phyloP scores from a whole-genome alignment of 1,284 basidiomycete genomes.

The Megacollybia platyphylla region DNA sequence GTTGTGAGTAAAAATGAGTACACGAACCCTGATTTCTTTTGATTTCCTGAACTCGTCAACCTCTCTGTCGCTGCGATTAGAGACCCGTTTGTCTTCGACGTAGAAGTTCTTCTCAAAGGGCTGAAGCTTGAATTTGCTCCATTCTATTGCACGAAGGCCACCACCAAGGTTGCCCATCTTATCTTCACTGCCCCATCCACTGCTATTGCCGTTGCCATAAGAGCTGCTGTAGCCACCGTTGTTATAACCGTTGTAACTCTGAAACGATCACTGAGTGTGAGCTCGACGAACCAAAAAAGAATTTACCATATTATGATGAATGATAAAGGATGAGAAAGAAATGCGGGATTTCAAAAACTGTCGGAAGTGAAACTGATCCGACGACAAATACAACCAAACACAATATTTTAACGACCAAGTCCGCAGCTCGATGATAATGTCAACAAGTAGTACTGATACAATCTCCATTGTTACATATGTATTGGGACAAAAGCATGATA shows the following conservation, averaged over 20 bases:
- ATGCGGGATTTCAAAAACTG: not conserved
- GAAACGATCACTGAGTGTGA: not conserved
- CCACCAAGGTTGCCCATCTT: constrained; percentile 80
- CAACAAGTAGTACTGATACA: not conserved
- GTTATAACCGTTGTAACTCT: constrained; percentile 21
- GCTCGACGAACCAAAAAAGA: not conserved
- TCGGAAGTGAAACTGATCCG: not conserved
- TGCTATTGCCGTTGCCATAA: constrained; percentile 38
- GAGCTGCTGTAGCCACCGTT: constrained; percentile 25
- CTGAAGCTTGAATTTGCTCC: constrained; percentile 62
- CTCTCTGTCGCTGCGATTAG: constrained; percentile 71
- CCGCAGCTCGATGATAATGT: not conserved
- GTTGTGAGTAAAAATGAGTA: not conserved
- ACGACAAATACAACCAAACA: too few species aligned
- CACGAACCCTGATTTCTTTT: constrained; percentile 79
- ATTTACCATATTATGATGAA: not conserved
- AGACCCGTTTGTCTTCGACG: constrained; percentile 81
- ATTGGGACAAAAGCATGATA: constrained; percentile 11
- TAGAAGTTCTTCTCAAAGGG: constrained; percentile 98
- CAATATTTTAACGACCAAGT: not conserved
- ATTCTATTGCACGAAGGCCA: constrained; percentile 78
- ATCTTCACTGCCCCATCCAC: constrained; percentile 55
- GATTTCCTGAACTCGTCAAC: constrained; percentile 75
- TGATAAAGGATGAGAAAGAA: not conserved
- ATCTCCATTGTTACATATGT: constrained; percentile 7